A percentile compares a stretch with the other conserved stretches of the same genome.
These are phyloP conservation scores for Calophaca sinica DNA, from an alignment of 306 rosid species.

Conservation along the genomic window DNA sequence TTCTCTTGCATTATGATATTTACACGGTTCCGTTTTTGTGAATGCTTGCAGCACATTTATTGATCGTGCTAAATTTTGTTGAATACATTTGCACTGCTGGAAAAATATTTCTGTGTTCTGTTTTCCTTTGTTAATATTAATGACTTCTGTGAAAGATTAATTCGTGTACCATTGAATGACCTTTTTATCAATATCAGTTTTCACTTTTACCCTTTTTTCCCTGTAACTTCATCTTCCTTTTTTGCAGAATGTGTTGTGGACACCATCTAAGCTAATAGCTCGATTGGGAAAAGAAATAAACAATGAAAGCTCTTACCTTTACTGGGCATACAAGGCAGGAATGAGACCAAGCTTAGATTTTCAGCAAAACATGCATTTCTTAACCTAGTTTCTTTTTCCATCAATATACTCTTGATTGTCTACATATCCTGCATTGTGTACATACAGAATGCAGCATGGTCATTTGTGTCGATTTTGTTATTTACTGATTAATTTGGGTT, in stretches of 20 bases:
- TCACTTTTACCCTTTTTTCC: background rate
- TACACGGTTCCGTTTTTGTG: slow-evolving; percentile 6
- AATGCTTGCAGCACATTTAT: background rate
- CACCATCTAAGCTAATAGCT: slow-evolving; percentile 84
- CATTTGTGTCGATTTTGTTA: slow-evolving; percentile 7
- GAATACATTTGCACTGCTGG: slow-evolving; percentile 3
- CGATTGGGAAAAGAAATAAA: slow-evolving; percentile 92
- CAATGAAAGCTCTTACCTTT: slow-evolving; percentile 82
- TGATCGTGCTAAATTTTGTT: background rate
- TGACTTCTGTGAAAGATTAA: background rate
- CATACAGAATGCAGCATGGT: background rate
- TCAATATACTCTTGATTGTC: slow-evolving; percentile 5
- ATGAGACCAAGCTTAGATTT: slow-evolving; percentile 27
- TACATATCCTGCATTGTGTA: slow-evolving; percentile 6
- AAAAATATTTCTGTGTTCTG: background rate
- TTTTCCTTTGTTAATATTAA: background rate
- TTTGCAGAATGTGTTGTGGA: slow-evolving; percentile 76
- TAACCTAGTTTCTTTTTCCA: background rate
- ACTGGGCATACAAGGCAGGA: slow-evolving; percentile 92
- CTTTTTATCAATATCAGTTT: background rate
- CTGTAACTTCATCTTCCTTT: background rate
- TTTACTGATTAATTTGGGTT: slow-evolving; percentile 6
- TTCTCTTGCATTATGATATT: slow-evolving; percentile 6
- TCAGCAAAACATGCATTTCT: slow-evolving; percentile 29
- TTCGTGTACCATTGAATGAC: slow-evolving; percentile 2